A percentile compares a stretch with the other conserved stretches of the same genome.
Evolutionary conservation across 345 rosid species (phyloP).

Genomic region (Nasturtium officinale): DNA sequence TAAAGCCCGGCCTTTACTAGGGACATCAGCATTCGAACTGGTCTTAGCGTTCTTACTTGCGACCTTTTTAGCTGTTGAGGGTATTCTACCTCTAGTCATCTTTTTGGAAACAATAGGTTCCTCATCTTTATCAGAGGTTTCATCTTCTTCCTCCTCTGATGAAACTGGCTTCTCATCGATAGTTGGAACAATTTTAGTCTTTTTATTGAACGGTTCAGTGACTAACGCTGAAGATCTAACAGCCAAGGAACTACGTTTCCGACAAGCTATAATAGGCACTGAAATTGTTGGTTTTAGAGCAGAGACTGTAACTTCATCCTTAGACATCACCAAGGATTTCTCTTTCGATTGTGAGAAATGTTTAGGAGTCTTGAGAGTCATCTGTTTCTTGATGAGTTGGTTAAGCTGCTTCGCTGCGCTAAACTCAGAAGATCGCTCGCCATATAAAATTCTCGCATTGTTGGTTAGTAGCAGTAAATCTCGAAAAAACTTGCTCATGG

Average conservation of each 20-base stretch:
- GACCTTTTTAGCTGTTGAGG: slow-evolving; percentile 28
- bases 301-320: slow-evolving; percentile 37
- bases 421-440: slow-evolving; percentile 51
- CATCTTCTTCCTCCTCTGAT: slow-evolving; percentile 38
- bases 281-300: slow-evolving; percentile 46
- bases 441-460: slow-evolving; percentile 56
- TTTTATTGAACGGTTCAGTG: slow-evolving; percentile 42
- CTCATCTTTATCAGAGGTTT: slow-evolving; percentile 40
- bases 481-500: slow-evolving; percentile 49
- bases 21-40: slow-evolving; percentile 23
- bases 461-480: slow-evolving; percentile 66
- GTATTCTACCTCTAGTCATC: slow-evolving; percentile 38
- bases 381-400: slow-evolving; percentile 49
- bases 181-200: slow-evolving; percentile 19
- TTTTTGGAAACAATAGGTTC: slow-evolving; percentile 39
- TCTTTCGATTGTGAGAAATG: slow-evolving; percentile 34
- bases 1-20: slow-evolving; percentile 41
- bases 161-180: slow-evolving; percentile 42
- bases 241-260: slow-evolving; percentile 54
- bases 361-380: slow-evolving; percentile 42
- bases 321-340: slow-evolving; percentile 10
- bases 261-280: slow-evolving; percentile 50
- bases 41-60: slow-evolving; percentile 36
- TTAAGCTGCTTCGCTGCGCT: slow-evolving; percentile 52
- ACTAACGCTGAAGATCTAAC: slow-evolving; percentile 39